Conservation (phyloP, 352 stramenopile species). For the Globisporangium cylindrosporum region DNA sequence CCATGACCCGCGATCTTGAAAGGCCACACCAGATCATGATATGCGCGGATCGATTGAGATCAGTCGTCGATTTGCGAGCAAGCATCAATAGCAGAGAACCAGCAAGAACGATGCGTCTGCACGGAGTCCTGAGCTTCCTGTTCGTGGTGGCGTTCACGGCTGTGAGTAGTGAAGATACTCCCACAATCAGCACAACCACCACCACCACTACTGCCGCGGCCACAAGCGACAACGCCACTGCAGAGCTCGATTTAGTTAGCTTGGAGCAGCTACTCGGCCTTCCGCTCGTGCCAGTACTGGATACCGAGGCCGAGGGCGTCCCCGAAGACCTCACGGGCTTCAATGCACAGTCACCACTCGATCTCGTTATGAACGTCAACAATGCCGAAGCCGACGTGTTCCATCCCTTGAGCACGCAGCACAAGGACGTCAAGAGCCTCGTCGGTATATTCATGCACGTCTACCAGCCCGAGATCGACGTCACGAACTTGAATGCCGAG, state of each 20-base stretch:
- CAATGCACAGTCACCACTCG: neutral
- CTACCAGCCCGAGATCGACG: constrained; percentile 46
- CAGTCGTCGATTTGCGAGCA: constrained; percentile 8
- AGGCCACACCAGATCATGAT: neutral
- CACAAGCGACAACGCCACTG: neutral
- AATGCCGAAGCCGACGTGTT: constrained; percentile 18
- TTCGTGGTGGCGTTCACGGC: constrained; percentile 1
- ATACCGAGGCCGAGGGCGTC: neutral
- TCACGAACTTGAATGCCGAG: constrained; percentile 37
- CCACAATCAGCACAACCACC: neutral
- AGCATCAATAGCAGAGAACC: neutral
- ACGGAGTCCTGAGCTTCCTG: constrained; percentile 1
- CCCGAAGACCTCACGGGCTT: constrained; percentile 3
- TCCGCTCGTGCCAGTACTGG: neutral
- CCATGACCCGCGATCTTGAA: constrained; percentile 14
- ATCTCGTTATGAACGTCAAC: neutral
- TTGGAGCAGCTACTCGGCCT: constrained; percentile 6
- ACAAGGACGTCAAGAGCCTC: constrained; percentile 32
- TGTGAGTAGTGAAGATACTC: constrained; percentile 2
- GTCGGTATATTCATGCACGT: constrained; percentile 47
- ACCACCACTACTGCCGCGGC: neutral
- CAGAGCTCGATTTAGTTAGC: neutral
- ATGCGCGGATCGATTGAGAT: neutral
- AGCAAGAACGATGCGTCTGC: constrained; percentile 1
- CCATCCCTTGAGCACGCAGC: constrained; percentile 14